phyloP scores from a whole-genome alignment of 177 flowering plant genomes.

The Vitis hybrid region DNA sequence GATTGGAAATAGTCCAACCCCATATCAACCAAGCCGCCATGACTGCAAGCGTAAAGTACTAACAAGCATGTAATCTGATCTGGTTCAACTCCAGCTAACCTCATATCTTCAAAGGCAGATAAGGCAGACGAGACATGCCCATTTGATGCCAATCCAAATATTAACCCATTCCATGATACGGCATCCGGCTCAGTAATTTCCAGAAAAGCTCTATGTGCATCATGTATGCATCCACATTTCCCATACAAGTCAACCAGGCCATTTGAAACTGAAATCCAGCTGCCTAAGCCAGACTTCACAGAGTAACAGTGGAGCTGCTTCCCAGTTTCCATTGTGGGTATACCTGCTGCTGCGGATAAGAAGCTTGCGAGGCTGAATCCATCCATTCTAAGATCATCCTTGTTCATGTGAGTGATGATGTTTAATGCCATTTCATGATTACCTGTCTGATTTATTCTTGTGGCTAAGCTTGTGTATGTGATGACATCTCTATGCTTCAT shows the following conservation, averaged over 20 bases:
- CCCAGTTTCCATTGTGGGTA: constrained; percentile 45
- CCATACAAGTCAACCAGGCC: constrained; percentile 60
- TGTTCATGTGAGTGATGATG: constrained; percentile 32
- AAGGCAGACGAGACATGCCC: constrained; percentile 44
- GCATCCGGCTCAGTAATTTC: constrained; percentile 44
- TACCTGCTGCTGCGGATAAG: constrained; percentile 55
- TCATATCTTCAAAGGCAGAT: constrained; percentile 62
- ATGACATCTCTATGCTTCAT: constrained; percentile 52
- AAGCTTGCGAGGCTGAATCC: constrained; percentile 48
- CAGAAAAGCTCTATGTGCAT: constrained; percentile 37
- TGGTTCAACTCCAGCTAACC: constrained; percentile 41
- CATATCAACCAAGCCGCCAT: constrained; percentile 49
- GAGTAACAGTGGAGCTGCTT: constrained; percentile 57
- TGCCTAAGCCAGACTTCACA: constrained; percentile 46
- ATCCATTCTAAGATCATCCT: constrained; percentile 45
- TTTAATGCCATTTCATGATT: constrained; percentile 40
- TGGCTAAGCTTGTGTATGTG: constrained; percentile 56
- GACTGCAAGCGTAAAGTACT: constrained; percentile 58
- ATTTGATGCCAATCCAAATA: constrained; percentile 50
- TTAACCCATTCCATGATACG: constrained; percentile 62
- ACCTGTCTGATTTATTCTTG: constrained; percentile 50
- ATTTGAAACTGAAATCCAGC: constrained; percentile 50
- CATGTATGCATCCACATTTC: constrained; percentile 46
- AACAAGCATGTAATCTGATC: constrained; percentile 49
- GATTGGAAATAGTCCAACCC: constrained; percentile 51